phyloP scores from a whole-genome alignment of 176 grass and related monocot genomes.

The Avena sativa region DNA sequence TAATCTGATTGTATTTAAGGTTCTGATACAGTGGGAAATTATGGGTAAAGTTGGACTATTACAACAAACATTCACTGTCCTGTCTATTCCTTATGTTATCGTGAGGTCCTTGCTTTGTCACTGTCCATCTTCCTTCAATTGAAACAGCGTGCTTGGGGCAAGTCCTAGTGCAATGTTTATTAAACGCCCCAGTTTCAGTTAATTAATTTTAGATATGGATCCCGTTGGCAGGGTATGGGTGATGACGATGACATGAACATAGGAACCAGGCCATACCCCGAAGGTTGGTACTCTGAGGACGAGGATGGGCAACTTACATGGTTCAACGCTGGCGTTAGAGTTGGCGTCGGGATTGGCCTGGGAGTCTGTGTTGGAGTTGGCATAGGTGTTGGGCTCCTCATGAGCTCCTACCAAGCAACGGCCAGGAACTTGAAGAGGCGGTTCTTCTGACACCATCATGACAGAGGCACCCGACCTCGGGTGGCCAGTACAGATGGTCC shows the following conservation, averaged over 20 bases:
- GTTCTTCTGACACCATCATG: constrained; percentile 59
- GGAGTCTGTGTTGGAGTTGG: constrained; percentile 94
- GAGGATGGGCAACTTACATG: constrained; percentile 83
- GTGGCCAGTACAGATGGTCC: not conserved
- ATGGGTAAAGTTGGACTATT: not conserved
- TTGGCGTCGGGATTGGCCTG: constrained; percentile 86
- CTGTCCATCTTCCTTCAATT: not conserved
- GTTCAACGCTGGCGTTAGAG: constrained; percentile 96
- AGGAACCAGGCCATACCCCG: constrained; percentile 62
- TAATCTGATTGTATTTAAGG: not conserved
- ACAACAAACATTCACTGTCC: not conserved
- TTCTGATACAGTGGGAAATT: not conserved
- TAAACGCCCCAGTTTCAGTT: not conserved
- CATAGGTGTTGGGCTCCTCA: constrained; percentile 89
- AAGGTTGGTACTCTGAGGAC: constrained; percentile 66
- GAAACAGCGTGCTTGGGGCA: not conserved
- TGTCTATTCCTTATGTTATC: not conserved
- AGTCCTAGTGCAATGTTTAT: not conserved
- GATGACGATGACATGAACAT: constrained; percentile 49
- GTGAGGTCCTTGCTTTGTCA: not conserved
- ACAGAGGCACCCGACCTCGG: not conserved
- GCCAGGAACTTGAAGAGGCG: constrained; percentile 81
- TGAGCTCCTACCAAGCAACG: constrained; percentile 90
- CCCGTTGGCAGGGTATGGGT: constrained; percentile 44
- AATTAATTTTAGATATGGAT: constrained; percentile 3